phyloP scores from a whole-genome alignment of 1,284 basidiomycete genomes.

The Austroboletus niveus region DNA sequence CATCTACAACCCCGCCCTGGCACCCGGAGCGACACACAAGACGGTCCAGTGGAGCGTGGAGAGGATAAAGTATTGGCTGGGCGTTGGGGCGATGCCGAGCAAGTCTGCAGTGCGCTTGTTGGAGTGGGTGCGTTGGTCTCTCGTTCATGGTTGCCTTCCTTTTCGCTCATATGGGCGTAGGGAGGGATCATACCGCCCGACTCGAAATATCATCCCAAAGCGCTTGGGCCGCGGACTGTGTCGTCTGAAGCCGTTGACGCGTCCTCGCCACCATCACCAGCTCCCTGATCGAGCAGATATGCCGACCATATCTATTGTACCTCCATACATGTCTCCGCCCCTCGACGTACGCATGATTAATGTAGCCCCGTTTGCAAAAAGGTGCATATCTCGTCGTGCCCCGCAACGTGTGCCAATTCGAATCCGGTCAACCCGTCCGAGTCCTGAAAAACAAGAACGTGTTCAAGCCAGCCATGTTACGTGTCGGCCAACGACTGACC shows the following conservation, averaged over 20 bases:
- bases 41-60: slow-evolving; percentile 88
- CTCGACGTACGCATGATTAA: slow-evolving; percentile 13
- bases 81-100: slow-evolving; percentile 81
- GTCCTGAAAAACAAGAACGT: slow-evolving; percentile 46
- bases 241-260: not conserved
- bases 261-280: slow-evolving; percentile 3
- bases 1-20: slow-evolving; percentile 75
- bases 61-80: slow-evolving; percentile 89
- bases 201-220: slow-evolving; percentile 50
- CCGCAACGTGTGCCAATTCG: slow-evolving; percentile 67
- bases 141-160: not conserved
- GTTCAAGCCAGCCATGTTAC: no score
- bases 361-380: slow-evolving; percentile 39
- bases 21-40: slow-evolving; percentile 49
- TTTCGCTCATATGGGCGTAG: slow-evolving; percentile 36
- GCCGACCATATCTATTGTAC: no score
- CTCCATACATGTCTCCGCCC: no score
- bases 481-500: slow-evolving; percentile 37
- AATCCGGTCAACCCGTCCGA: slow-evolving; percentile 64
- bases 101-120: slow-evolving; percentile 77
- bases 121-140: slow-evolving; percentile 63
- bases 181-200: slow-evolving; percentile 45
- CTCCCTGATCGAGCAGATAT: slow-evolving; percentile 8
- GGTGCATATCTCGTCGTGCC: slow-evolving; percentile 58
- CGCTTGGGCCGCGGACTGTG: slow-evolving; percentile 15